phyloP scores from a whole-genome alignment of 2,329 filamentous ascomycete genomes.

The Fusarium sp. region DNA sequence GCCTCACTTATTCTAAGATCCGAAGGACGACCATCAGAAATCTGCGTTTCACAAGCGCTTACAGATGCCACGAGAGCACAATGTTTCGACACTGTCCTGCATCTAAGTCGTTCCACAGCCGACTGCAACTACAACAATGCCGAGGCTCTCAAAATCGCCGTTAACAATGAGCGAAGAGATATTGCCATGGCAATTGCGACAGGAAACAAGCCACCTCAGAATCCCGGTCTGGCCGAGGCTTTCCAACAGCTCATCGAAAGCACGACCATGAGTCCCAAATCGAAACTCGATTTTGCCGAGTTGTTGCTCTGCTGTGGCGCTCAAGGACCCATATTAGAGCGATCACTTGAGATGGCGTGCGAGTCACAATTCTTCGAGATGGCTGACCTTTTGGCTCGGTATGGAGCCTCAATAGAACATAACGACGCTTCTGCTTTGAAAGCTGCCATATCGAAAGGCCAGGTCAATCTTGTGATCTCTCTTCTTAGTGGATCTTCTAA shows the following conservation, averaged over 20 bases:
- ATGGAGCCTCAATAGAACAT: constrained; percentile 67
- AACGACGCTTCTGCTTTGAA: constrained; percentile 62
- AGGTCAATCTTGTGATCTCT: constrained; percentile 59
- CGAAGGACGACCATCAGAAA: constrained; percentile 57
- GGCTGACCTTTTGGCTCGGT: constrained; percentile 62
- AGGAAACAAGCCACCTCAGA: constrained; percentile 63
- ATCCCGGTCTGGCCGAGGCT: constrained; percentile 60
- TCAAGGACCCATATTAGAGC: constrained; percentile 61
- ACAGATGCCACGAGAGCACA: constrained; percentile 62
- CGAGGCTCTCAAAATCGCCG: constrained; percentile 63
- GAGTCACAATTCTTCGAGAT: constrained; percentile 64
- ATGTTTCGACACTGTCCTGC: constrained; percentile 61
- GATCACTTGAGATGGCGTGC: constrained; percentile 61
- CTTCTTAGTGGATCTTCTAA: constrained; percentile 58
- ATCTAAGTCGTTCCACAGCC: constrained; percentile 63
- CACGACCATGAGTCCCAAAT: constrained; percentile 58
- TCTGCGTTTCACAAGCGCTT: constrained; percentile 62
- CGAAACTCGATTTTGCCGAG: constrained; percentile 65
- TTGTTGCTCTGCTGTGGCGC: constrained; percentile 69
- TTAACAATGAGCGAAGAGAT: constrained; percentile 62
- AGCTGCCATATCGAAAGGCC: constrained; percentile 58
- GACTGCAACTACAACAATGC: constrained; percentile 64
- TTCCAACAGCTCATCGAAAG: constrained; percentile 61
- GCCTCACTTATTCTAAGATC: constrained; percentile 62
- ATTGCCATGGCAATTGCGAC: constrained; percentile 66